A percentile compares a stretch with the other conserved stretches of the same genome.
Conservation (phyloP, 1,284 basidiomycete species). For the Papiliotrema laurentii region DNA sequence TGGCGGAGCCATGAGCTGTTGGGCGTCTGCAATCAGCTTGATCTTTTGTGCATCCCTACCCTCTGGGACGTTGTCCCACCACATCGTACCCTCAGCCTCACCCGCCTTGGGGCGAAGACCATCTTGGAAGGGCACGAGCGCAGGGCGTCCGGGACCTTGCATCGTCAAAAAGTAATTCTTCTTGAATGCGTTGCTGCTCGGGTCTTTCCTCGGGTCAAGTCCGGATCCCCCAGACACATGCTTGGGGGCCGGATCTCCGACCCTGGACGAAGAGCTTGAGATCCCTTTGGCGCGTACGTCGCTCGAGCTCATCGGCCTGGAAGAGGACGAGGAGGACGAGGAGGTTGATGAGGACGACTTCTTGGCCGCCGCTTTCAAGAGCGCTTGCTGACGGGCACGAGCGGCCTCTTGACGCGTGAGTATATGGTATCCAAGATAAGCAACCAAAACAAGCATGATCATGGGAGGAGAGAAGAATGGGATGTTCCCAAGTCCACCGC, state of each 20-base stretch:
- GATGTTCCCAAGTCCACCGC: conserved; percentile 8
- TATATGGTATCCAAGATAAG: conserved; percentile 32
- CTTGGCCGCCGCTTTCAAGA: conserved; percentile 15
- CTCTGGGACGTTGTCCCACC: conserved; percentile 41
- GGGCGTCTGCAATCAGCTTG: conserved; percentile 17
- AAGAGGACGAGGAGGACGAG: conserved; percentile 11
- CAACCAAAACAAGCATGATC: conserved; percentile 30
- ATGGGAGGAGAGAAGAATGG: conserved; percentile 31
- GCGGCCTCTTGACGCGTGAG: conserved; percentile 30
- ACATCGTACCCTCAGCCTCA: conserved; percentile 30
- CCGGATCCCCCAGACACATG: conserved; percentile 25
- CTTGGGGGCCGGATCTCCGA: conserved; percentile 26
- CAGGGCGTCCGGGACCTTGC: conserved; percentile 39
- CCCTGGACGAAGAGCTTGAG: conserved; percentile 8
- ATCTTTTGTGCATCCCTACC: conserved; percentile 11
- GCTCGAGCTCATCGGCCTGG: conserved; percentile 19
- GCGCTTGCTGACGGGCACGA: conserved; percentile 18
- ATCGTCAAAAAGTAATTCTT: conserved; percentile 41
- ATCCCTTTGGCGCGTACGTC: conserved; percentile 23
- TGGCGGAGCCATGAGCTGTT: conserved; percentile 34
- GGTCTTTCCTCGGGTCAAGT: conserved; percentile 24
- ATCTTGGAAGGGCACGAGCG: conserved; percentile 38
- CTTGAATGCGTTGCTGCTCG: conserved; percentile 21
- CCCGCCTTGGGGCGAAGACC: conserved; percentile 32
- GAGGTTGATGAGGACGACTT: conserved; percentile 13